phyloP scores from a whole-genome alignment of 352 stramenopile species.

The Aphanomyces cochlioides region DNA sequence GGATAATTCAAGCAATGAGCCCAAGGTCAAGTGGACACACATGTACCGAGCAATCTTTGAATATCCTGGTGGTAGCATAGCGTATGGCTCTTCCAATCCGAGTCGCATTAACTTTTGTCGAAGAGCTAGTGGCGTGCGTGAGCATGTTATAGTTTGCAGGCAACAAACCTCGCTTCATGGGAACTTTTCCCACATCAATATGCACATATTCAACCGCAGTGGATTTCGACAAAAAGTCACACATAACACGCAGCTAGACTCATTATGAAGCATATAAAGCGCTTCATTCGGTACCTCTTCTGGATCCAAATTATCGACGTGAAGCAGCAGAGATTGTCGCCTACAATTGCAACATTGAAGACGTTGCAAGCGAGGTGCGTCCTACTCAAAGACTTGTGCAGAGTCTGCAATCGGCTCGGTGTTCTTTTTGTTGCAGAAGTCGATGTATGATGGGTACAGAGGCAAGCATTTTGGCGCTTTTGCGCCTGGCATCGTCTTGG shows the following conservation, averaged over 20 bases:
- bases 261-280: not conserved
- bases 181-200: conserved; percentile 21
- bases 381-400: conserved; percentile 25
- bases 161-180: conserved; percentile 26
- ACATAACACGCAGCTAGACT: conserved; percentile 25
- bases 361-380: not conserved
- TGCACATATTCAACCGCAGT: conserved; percentile 13
- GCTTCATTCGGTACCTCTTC: conserved; percentile 12
- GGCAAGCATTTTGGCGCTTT: not conserved
- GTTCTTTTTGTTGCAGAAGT: conserved; percentile 22
- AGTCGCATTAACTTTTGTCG: conserved; percentile 24
- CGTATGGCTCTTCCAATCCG: conserved; percentile 27
- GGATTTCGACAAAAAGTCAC: conserved; percentile 28
- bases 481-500: not conserved
- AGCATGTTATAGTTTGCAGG: not conserved
- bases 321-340: not conserved
- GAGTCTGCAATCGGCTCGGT: conserved; percentile 20
- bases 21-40: too few species aligned
- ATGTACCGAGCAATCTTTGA: conserved; percentile 1
- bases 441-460: conserved; percentile 8
- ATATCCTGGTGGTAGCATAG: conserved; percentile 7
- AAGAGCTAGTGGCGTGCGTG: not conserved
- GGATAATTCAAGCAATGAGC: not conserved
- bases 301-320: conserved; percentile 29
- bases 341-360: not conserved